Percentiles rank a stretch among this genome's conserved stretches.
Evolutionary conservation across 441 rosid genomes (phyloP).

Genomic region (Bruguiera hainesii): DNA sequence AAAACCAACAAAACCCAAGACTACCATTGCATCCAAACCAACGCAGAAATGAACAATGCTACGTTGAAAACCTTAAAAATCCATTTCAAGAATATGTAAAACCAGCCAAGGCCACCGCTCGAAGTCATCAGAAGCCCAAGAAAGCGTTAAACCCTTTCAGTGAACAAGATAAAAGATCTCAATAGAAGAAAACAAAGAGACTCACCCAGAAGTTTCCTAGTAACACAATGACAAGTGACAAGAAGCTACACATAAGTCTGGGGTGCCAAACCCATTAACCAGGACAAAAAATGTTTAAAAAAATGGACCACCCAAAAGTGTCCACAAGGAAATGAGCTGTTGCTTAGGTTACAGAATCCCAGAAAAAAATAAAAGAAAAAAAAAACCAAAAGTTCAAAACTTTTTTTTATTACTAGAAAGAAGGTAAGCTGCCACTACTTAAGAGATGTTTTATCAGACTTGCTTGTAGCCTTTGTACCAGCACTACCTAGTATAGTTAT

Average conservation of each 20-base stretch:
- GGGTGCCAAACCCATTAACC: constrained; percentile 13
- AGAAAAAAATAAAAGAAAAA: background rate
- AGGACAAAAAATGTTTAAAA: constrained; percentile 10
- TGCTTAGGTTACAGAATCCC: constrained; percentile 20
- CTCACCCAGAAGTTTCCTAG: constrained; percentile 19
- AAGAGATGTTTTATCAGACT: constrained; percentile 14
- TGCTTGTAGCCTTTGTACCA: constrained; percentile 2
- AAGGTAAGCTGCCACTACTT: background rate
- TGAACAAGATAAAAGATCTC: constrained; percentile 4
- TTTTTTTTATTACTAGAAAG: background rate
- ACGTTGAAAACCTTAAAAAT: constrained; percentile 18
- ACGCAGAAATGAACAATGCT: constrained; percentile 18
- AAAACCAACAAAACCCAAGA: constrained; percentile 39
- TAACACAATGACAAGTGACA: background rate
- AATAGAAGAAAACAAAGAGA: constrained; percentile 6
- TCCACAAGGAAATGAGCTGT: constrained; percentile 28
- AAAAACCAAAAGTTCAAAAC: background rate
- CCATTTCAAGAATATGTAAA: constrained; percentile 19
- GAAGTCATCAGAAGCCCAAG: constrained; percentile 12
- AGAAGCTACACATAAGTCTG: constrained; percentile 2
- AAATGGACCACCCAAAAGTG: constrained; percentile 12
- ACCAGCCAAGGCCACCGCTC: constrained; percentile 18
- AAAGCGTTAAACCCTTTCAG: constrained; percentile 7
- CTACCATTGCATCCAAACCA: constrained; percentile 20
- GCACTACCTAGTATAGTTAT: background rate